Conservation (phyloP, 352 stramenopile species). For the Pythium brassicae region DNA sequence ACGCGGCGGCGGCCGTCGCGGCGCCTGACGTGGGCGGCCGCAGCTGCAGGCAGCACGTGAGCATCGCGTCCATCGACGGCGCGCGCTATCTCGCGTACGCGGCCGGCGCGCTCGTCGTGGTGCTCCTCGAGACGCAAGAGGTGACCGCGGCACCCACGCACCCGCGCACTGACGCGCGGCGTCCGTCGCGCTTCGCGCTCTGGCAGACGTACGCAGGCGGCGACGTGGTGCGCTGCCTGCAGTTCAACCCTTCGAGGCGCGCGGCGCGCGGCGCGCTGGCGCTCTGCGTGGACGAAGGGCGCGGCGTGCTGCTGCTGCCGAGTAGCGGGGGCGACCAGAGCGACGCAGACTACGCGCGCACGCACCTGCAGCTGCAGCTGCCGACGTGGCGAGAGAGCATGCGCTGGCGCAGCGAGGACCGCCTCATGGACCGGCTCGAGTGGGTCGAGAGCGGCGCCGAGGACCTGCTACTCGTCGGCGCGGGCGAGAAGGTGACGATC, state of each 20-base stretch:
- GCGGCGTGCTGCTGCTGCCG: slow-evolving; percentile 61
- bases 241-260: slow-evolving; percentile 51
- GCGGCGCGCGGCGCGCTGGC: slow-evolving; percentile 50
- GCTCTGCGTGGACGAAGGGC: slow-evolving; percentile 55
- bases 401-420: slow-evolving; percentile 67
- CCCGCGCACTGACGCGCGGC: slow-evolving; percentile 18
- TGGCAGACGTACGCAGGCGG: slow-evolving; percentile 66
- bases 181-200: slow-evolving; percentile 47
- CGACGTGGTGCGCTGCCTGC: slow-evolving; percentile 41
- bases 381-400: slow-evolving; percentile 65
- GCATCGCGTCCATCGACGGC: slow-evolving; percentile 39
- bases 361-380: slow-evolving; percentile 67
- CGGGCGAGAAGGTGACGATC: slow-evolving; percentile 64
- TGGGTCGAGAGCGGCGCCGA: slow-evolving; percentile 74
- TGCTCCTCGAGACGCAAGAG: slow-evolving; percentile 45
- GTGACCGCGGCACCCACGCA: slow-evolving; percentile 6
- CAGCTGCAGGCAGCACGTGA: slow-evolving; percentile 21
- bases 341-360: slow-evolving; percentile 45
- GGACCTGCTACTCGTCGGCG: slow-evolving; percentile 60
- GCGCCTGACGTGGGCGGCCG: slow-evolving; percentile 23
- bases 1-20: slow-evolving; percentile 33
- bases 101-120: slow-evolving; percentile 48
- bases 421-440: slow-evolving; percentile 53
- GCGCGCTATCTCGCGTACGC: slow-evolving; percentile 61
- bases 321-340: neutral